Evolutionary conservation across 495 filamentous ascomycete species (phyloP).

Genomic region (Extremus antarcticus): DNA sequence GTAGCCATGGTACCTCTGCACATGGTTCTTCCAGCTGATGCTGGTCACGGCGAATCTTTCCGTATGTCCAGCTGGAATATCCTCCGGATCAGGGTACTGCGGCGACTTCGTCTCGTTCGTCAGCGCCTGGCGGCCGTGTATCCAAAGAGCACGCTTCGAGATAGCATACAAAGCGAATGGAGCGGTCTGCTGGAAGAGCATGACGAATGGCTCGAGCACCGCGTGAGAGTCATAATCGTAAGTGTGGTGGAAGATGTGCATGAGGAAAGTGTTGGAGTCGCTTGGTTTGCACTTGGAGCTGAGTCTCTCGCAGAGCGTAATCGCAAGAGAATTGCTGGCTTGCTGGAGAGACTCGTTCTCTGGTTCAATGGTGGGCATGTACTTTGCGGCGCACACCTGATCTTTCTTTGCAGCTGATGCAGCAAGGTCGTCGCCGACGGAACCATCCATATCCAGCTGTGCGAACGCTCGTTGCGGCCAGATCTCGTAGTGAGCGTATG

Average conservation of each 20-base stretch:
- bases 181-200: constrained; percentile 35
- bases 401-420: constrained; percentile 24
- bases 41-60: constrained; percentile 43
- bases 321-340: constrained; percentile 43
- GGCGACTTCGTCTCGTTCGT: neutral
- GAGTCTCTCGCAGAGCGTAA: constrained; percentile 41
- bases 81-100: neutral
- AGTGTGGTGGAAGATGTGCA: constrained; percentile 45
- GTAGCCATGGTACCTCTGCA: constrained; percentile 39
- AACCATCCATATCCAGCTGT: constrained; percentile 31
- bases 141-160: constrained; percentile 42
- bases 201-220: constrained; percentile 44
- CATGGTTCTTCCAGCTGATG: constrained; percentile 39
- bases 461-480: constrained; percentile 38
- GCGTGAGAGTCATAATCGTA: constrained; percentile 34
- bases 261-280: constrained; percentile 38
- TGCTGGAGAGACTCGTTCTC: constrained; percentile 46
- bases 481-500: constrained; percentile 42
- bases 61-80: constrained; percentile 15
- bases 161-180: constrained; percentile 42
- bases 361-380: constrained; percentile 25
- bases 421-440: constrained; percentile 34
- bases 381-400: constrained; percentile 32
- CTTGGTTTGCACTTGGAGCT: constrained; percentile 33
- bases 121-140: constrained; percentile 30